A percentile compares a stretch with the other conserved stretches of the same genome.
Conservation (phyloP, 495 filamentous ascomycete species). For the Coniosporium apollinis region DNA sequence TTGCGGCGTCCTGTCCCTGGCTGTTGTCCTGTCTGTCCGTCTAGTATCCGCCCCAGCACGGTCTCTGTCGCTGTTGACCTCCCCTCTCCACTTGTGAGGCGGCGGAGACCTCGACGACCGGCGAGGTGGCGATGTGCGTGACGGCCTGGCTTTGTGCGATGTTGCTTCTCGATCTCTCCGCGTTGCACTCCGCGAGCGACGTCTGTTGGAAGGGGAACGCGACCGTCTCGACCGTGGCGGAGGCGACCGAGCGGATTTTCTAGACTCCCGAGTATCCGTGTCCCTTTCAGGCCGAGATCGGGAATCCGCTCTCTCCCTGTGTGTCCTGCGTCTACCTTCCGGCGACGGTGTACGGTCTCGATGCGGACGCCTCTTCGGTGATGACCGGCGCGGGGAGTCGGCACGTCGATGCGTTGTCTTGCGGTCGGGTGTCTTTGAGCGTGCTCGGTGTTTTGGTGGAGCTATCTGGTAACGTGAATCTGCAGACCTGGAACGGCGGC, state of each 20-base stretch:
- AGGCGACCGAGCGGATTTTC: neutral
- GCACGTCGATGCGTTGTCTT: slow-evolving; percentile 6
- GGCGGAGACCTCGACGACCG: slow-evolving; percentile 1
- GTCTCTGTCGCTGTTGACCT: too few relatives aligned
- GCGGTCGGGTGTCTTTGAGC: slow-evolving; percentile 11
- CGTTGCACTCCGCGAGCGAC: neutral
- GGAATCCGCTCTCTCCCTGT: slow-evolving; percentile 3
- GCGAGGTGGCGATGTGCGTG: neutral
- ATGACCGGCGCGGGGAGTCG: slow-evolving; percentile 10
- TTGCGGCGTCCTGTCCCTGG: too few relatives aligned
- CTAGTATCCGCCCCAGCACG: too few relatives aligned
- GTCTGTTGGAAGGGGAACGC: neutral
- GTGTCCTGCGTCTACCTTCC: slow-evolving; percentile 7
- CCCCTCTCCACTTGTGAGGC: too few relatives aligned
- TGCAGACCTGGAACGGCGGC: slow-evolving; percentile 17
- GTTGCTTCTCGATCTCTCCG: neutral
- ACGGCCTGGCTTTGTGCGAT: neutral
- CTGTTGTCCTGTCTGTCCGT: too few relatives aligned
- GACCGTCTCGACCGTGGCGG: neutral
- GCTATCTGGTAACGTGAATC: slow-evolving; percentile 15
- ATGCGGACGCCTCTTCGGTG: slow-evolving; percentile 8
- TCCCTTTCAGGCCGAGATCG: slow-evolving; percentile 1
- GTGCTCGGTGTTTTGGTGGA: slow-evolving; percentile 6
- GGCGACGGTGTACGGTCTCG: slow-evolving; percentile 9
- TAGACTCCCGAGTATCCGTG: neutral